Evolutionary conservation across 2,329 filamentous ascomycete species (phyloP).

Genomic region (Cordyceps cicadae): DNA sequence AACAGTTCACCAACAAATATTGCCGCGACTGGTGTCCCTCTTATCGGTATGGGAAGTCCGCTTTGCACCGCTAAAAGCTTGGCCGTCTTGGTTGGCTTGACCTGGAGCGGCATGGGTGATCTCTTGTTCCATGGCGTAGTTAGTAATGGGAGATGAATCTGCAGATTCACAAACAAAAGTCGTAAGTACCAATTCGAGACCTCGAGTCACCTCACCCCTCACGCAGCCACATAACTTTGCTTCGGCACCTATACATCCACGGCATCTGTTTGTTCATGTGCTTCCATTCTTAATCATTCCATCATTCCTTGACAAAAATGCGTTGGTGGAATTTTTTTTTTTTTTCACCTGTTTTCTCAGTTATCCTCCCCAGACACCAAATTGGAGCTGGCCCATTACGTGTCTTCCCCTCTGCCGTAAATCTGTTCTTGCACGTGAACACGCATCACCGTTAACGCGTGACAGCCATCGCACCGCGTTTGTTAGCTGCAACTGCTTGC

Average conservation of each 20-base stretch:
- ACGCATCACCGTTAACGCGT: constrained; percentile 18
- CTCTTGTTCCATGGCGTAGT: not conserved
- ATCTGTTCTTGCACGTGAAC: constrained; percentile 14
- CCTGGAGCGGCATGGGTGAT: not conserved
- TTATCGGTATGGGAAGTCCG: not conserved
- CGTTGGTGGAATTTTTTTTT: not conserved
- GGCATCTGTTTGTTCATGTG: not conserved
- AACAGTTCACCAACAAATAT: not conserved
- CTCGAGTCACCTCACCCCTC: not conserved
- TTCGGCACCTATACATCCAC: not conserved
- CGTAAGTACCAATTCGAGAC: not conserved
- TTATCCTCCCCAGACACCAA: not conserved
- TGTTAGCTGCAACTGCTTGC: not conserved
- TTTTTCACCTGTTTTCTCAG: not conserved
- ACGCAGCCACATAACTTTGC: not conserved
- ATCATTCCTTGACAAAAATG: not conserved
- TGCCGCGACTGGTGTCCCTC: not conserved
- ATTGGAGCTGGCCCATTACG: not conserved
- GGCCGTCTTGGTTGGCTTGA: no score
- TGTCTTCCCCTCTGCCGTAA: not conserved
- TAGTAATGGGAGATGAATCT: not conserved
- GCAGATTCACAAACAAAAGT: not conserved
- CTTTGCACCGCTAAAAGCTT: constrained; percentile 4
- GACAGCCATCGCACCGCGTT: constrained; percentile 4
- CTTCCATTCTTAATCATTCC: not conserved